Base-by-base conservation (phyloP, 2,329 filamentous ascomycete genomes). In the Paracorniculantispora psalliotae region DNA sequence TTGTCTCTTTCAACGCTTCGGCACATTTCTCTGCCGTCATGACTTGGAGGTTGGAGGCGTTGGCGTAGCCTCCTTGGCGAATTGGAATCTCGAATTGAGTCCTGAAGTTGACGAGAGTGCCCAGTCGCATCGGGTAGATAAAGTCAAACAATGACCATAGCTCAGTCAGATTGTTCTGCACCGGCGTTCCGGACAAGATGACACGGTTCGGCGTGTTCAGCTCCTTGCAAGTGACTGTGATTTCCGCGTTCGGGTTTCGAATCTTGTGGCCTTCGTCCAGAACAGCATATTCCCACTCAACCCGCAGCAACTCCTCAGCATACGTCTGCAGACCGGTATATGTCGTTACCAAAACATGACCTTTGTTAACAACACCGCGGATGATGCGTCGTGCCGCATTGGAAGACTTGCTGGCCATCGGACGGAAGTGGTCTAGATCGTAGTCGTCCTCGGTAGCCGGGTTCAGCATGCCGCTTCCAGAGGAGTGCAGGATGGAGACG, bases 211-310 rank as follows among this genome's bases (percentile, higher is more conserved):
- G 84, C 0, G 94, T 99, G 35, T 89, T 87, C 12, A 99, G 77
- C 71, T 97, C 91, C 71, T 99, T 99, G 80, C 92, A 96, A 64
- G 92, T 90, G 55, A 97, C 90, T 0, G 96, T 97, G 63, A 99
- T 94, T 7, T 90, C 88, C 0, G 94, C 92, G 67, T 97, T 96
- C 0, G 94, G 94, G 66, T 99, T 99, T 41, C 94, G 88, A 66
- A 99, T 99, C 73, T 97, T 97, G 75, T 99, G 96, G 3, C 96
- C 94, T 77, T 99, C 94, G 61, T 99, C 94, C 5, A 99, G 81
- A 12, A 97, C 90, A 12, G 92, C 92, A 71, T 96, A 97, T 21
- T 88, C 91, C 94, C 94, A 99, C 62, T 94, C 83, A 0, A 92
- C 85, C 1, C 88, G 87, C 35, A 96, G 87, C 23, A 99, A 76